Evolutionary conservation across 2,329 filamentous ascomycete genomes (phyloP).

Genomic region (Cytospora schulzeri): DNA sequence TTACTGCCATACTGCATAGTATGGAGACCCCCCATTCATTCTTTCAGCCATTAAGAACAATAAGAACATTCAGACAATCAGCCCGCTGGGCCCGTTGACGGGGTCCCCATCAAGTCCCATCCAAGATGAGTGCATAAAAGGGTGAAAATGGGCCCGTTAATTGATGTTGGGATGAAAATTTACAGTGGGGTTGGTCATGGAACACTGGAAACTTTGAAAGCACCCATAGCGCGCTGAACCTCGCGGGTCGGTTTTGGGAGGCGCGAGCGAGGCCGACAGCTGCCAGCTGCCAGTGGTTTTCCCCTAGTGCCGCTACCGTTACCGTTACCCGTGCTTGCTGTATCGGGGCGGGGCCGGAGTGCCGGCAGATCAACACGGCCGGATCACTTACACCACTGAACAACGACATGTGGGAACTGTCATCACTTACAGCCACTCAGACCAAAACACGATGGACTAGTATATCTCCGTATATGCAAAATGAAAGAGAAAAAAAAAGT

Average conservation of each 20-base stretch:
- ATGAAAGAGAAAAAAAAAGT: background rate
- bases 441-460: background rate
- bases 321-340: background rate
- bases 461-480: background rate
- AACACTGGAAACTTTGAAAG: background rate
- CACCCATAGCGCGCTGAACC: background rate
- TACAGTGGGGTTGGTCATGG: background rate
- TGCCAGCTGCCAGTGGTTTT: background rate
- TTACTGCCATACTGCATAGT: too few relatives aligned
- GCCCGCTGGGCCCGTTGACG: too few relatives aligned
- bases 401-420: background rate
- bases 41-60: too few relatives aligned
- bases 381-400: background rate
- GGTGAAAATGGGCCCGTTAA: background rate
- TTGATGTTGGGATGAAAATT: background rate
- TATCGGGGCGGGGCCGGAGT: background rate
- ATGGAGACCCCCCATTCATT: too few relatives aligned
- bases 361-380: background rate
- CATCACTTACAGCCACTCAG: background rate
- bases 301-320: background rate
- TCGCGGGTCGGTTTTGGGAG: background rate
- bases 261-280: conserved; percentile 1
- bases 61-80: background rate
- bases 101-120: background rate
- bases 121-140: background rate